Evolutionary conservation across 495 filamentous ascomycete species (phyloP).

Genomic region (Ascodesmis nigricans): DNA sequence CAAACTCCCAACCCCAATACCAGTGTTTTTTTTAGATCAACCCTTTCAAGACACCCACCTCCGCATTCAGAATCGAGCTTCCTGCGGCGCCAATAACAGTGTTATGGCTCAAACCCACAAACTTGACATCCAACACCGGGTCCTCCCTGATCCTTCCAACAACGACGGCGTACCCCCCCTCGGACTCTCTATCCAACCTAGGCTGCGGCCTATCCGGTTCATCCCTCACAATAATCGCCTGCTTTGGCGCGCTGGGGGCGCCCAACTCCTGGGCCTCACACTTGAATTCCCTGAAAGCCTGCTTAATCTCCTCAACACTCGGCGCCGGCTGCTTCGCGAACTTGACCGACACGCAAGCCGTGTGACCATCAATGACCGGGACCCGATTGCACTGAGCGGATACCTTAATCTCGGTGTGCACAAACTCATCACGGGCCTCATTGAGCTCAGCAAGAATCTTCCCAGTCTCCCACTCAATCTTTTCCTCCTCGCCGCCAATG

Average conservation of each 20-base stretch:
- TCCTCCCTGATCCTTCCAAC: constrained; percentile 59
- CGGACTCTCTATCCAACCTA: constrained; percentile 54
- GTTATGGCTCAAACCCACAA: constrained; percentile 66
- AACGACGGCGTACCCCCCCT: constrained; percentile 56
- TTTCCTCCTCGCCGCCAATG: constrained; percentile 77
- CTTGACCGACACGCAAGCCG: constrained; percentile 55
- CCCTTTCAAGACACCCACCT: constrained; percentile 78
- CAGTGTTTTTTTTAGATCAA: constrained; percentile 31
- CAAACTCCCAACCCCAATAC: not conserved
- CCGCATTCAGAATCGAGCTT: constrained; percentile 81
- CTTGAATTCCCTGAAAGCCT: constrained; percentile 47
- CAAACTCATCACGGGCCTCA: constrained; percentile 39
- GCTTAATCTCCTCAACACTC: constrained; percentile 41
- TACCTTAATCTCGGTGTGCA: constrained; percentile 42
- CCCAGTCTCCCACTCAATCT: constrained; percentile 62
- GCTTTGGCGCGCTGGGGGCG: constrained; percentile 51
- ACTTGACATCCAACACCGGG: constrained; percentile 62
- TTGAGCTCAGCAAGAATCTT: constrained; percentile 63
- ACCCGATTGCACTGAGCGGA: constrained; percentile 70
- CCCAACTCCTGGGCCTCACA: constrained; percentile 53
- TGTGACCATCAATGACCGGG: constrained; percentile 65
- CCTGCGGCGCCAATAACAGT: constrained; percentile 89
- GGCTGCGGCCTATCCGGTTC: constrained; percentile 66
- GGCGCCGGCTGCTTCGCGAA: constrained; percentile 39
- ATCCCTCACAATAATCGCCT: constrained; percentile 56